Percentiles rank a stretch among this genome's conserved stretches.
These are phyloP conservation scores for Eucalyptus cladocalyx DNA, from an alignment of 345 rosid species.

Conservation along the genomic window DNA sequence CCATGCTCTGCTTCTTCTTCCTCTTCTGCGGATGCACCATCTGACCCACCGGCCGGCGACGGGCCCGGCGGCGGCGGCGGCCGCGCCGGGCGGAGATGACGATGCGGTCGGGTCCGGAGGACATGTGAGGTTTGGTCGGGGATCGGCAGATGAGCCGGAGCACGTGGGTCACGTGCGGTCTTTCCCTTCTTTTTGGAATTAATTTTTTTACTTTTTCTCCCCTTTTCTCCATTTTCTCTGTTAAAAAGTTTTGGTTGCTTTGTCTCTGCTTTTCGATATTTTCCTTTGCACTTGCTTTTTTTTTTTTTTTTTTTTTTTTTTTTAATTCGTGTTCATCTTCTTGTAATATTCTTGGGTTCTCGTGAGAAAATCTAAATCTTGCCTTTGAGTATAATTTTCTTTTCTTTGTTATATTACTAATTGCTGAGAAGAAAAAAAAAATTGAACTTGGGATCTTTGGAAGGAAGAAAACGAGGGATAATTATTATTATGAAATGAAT, in stretches of 20 bases:
- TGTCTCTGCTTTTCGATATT: neutral
- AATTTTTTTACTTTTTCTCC: neutral
- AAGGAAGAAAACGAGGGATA: neutral
- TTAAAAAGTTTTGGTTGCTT: neutral
- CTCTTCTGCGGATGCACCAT: slow-evolving; percentile 84
- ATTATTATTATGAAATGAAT: neutral
- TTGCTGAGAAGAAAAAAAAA: neutral
- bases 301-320: neutral
- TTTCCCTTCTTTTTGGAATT: neutral
- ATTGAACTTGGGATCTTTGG: neutral
- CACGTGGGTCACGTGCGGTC: neutral
- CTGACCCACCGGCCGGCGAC: neutral
- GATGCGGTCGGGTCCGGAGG: neutral
- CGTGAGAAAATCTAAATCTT: neutral
- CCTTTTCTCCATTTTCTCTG: neutral
- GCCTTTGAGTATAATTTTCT: neutral
- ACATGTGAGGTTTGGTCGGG: neutral
- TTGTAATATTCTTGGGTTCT: neutral
- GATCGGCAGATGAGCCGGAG: neutral
- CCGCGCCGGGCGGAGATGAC: neutral
- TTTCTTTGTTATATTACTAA: neutral
- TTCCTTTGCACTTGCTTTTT: neutral
- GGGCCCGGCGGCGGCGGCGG: neutral
- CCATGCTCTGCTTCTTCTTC: slow-evolving; percentile 83
- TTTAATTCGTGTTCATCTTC: neutral